Evolutionary conservation across 2,329 filamentous ascomycete species (phyloP).

Genomic region (Fusarium xyrophilum): DNA sequence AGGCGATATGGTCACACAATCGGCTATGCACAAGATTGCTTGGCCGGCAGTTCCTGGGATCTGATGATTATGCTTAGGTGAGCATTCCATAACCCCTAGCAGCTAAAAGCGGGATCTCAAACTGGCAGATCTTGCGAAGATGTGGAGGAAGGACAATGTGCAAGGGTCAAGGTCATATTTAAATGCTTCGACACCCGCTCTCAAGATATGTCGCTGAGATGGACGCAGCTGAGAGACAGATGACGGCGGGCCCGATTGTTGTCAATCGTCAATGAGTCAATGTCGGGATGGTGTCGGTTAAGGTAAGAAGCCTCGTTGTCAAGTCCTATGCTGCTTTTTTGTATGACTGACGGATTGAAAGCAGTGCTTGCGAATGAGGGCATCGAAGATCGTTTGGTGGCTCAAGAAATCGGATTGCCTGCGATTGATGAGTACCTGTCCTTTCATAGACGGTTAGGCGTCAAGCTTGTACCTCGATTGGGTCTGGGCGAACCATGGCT

Average conservation of each 20-base stretch:
- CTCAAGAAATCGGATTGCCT: neutral
- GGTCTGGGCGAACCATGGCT: neutral
- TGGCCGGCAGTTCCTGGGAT: neutral
- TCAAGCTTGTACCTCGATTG: conserved; percentile 6
- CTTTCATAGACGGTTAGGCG: neutral
- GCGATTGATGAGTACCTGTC: conserved; percentile 5
- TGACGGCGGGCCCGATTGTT: conserved; percentile 1
- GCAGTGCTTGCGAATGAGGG: conserved; percentile 2
- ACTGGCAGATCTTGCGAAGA: conserved; percentile 19
- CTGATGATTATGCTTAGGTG: neutral
- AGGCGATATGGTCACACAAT: conserved; percentile 1
- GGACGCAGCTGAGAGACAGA: conserved; percentile 3
- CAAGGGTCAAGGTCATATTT: conserved; percentile 31
- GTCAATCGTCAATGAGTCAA: neutral
- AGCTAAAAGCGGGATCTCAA: neutral
- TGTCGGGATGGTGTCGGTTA: neutral
- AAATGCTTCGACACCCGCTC: conserved; percentile 19
- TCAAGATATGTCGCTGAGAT: neutral
- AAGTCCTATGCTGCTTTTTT: conserved; percentile 12
- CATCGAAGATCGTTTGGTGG: neutral
- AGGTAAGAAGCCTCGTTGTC: conserved; percentile 10
- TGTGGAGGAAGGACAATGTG: conserved; percentile 22
- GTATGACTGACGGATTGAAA: conserved; percentile 30
- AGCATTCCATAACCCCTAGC: neutral
- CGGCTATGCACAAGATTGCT: conserved; percentile 13